Percentiles rank a stretch among this genome's conserved stretches.
phyloP scores from a whole-genome alignment of 1,284 basidiomycete genomes.

The Prillingera fragicola region DNA sequence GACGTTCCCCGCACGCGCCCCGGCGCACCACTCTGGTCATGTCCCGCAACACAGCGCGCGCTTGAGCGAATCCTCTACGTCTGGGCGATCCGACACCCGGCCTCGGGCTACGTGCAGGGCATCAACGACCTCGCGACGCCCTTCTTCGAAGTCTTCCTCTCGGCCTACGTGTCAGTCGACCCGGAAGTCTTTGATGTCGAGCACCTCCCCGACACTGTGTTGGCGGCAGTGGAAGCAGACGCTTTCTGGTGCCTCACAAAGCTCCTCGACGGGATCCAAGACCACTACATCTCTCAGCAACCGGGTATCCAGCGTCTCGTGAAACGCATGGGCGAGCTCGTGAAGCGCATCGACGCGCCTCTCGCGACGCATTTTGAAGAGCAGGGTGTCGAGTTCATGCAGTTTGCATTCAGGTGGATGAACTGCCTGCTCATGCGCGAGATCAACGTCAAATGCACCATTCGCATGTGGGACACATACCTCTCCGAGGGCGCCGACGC shows the following conservation, averaged over 20 bases:
- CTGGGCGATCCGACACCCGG: conserved; percentile 95
- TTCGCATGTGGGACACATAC: conserved; percentile 98
- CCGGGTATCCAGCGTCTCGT: conserved; percentile 91
- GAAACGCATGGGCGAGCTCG: conserved; percentile 83
- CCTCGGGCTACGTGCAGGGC: conserved; percentile 93
- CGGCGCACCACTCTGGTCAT: conserved; percentile 85
- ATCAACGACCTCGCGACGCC: conserved; percentile 96
- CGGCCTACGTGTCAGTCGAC: conserved; percentile 55
- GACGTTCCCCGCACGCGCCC: conserved; percentile 91
- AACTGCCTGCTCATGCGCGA: conserved; percentile 95
- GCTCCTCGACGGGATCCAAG: conserved; percentile 89
- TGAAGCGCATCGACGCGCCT: conserved; percentile 84
- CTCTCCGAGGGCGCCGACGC: conserved; percentile 81
- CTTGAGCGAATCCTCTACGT: conserved; percentile 91
- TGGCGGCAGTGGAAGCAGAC: conserved; percentile 86
- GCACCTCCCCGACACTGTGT: conserved; percentile 61
- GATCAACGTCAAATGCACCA: conserved; percentile 87
- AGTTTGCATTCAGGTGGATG: conserved; percentile 98
- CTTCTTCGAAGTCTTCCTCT: conserved; percentile 86
- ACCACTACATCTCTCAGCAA: conserved; percentile 92
- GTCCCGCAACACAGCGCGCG: conserved; percentile 78
- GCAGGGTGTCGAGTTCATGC: conserved; percentile 95
- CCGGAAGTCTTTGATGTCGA: conserved; percentile 79
- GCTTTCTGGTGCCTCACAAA: conserved; percentile 95
- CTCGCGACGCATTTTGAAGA: conserved; percentile 73